A percentile compares a stretch with the other conserved stretches of the same genome.
Conservation (phyloP, 345 rosid genomes). For the Murraya paniculata region DNA sequence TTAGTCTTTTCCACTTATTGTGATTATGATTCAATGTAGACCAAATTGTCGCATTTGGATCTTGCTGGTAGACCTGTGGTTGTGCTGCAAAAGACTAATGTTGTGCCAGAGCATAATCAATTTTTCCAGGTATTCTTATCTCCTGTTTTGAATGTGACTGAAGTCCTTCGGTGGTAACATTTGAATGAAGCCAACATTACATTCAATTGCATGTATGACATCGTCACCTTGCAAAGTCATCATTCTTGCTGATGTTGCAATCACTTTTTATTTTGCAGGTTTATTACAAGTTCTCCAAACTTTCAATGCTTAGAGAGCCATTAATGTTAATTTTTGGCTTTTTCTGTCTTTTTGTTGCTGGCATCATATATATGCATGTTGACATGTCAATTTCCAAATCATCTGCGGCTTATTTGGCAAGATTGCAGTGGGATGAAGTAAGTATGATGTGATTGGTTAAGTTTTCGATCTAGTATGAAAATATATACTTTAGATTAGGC, state of each 20-base stretch:
- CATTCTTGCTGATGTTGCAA: neutral
- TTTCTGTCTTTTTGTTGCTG: slow-evolving; percentile 66
- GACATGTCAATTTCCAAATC: slow-evolving; percentile 94
- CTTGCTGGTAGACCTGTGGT: slow-evolving; percentile 82
- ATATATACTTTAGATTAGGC: neutral
- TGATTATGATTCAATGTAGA: slow-evolving; percentile 39
- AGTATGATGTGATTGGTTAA: slow-evolving; percentile 3
- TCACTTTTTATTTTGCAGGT: slow-evolving; percentile 48
- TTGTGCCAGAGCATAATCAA: slow-evolving; percentile 89
- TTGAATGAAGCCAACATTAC: neutral
- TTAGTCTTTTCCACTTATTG: slow-evolving; percentile 1
- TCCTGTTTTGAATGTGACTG: slow-evolving; percentile 7
- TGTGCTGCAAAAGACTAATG: slow-evolving; percentile 72
- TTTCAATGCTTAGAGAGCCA: slow-evolving; percentile 84
- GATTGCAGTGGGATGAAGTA: slow-evolving; percentile 96
- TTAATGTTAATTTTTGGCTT: slow-evolving; percentile 83
- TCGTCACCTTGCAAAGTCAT: neutral
- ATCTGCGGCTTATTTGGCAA: slow-evolving; percentile 88
- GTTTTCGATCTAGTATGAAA: neutral
- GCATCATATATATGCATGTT: slow-evolving; percentile 68
- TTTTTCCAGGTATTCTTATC: slow-evolving; percentile 67
- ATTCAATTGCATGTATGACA: neutral
- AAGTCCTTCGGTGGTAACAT: neutral
- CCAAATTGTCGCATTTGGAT: slow-evolving; percentile 87
- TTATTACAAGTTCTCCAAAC: slow-evolving; percentile 75